These are phyloP conservation scores for Globisporangium apiculatum DNA, from an alignment of 352 stramenopile genomes.

Conservation along the genomic window DNA sequence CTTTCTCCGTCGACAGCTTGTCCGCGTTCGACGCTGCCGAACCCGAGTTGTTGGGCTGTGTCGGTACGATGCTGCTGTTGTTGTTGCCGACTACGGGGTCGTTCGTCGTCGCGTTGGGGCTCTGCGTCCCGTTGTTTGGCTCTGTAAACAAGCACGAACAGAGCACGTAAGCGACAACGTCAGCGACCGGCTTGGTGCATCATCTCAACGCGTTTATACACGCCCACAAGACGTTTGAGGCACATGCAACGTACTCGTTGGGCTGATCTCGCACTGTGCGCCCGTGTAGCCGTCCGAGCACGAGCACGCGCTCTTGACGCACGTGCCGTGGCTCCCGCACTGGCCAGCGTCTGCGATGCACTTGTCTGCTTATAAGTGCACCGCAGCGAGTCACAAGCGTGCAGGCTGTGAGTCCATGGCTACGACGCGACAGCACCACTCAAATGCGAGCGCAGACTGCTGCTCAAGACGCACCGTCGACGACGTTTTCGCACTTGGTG, in stretches of 20 bases:
- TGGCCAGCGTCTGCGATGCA: conserved; percentile 34
- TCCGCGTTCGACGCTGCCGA: conserved; percentile 13
- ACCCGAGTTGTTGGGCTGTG: conserved; percentile 8
- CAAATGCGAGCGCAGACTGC: neutral
- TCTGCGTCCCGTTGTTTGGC: neutral
- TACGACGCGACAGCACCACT: no score
- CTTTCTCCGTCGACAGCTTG: conserved; percentile 15
- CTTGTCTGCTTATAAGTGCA: conserved; percentile 16
- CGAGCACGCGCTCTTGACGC: conserved; percentile 24
- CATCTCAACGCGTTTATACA: no score
- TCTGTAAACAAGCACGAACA: neutral
- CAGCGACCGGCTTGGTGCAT: no score
- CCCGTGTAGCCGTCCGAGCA: conserved; percentile 37
- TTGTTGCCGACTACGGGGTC: neutral
- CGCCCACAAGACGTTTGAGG: neutral
- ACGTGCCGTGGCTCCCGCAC: conserved; percentile 40
- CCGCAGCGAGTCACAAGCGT: neutral
- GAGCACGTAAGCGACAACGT: neutral
- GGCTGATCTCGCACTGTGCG: conserved; percentile 39
- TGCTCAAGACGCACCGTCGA: conserved; percentile 21
- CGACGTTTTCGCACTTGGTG: conserved; percentile 49
- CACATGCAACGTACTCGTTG: conserved; percentile 15
- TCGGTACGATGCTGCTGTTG: conserved; percentile 1
- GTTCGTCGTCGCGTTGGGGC: neutral
- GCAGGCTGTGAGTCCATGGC: neutral